Evolutionary conservation across 1,284 basidiomycete species (phyloP), one percentile per base, ranked within the genome.

Genomic region (Hemileia vastatrix): DNA sequence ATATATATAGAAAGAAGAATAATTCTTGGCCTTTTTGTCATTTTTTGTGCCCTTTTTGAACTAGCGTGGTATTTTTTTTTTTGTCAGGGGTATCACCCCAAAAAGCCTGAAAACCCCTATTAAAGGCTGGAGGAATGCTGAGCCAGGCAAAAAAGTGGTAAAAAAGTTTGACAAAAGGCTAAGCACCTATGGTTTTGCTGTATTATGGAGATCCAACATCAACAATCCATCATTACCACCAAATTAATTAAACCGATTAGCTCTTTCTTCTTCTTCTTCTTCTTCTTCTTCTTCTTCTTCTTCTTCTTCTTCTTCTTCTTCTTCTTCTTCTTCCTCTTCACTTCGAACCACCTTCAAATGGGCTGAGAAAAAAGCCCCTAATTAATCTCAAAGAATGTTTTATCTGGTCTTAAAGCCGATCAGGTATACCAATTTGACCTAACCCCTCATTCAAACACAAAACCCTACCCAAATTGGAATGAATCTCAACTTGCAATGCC

Each of bases 401-500:
- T 21, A 50, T 50, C 9, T 19, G 33, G 5, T 58, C 43, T 13
- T 53, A 47, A 40, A 53, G 24, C 31, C 36, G 33, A 6, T 53
- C 57, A 1, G 57, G 50, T 1, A 60, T 50, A n/a, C 57, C 57
- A 24, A 54, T 60, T 24, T 47, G 32, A 18, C 57, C 57, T 11
- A 49, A 49, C 23, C 48, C n/a, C 11, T 49, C 21, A 19, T 18
- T 2, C 45, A 21, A 60, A 19, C 2, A 40, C 45, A 32, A 60
- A n/a, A 32, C 50, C 45, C n/a, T 53, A 18, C 13, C 50, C 21
- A 27, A 51, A 23, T 40, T 19, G 8, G 49, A 47, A 31, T 60
- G 57, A 13, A 60, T 52, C 32, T 60, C 57, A 15, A 53, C 57
- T 44, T 60, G 57, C 4, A 60, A 43, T 5, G 50, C 27, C n/a